phyloP scores from a whole-genome alignment of 257 asterid species.

The Solanum rostratum region DNA sequence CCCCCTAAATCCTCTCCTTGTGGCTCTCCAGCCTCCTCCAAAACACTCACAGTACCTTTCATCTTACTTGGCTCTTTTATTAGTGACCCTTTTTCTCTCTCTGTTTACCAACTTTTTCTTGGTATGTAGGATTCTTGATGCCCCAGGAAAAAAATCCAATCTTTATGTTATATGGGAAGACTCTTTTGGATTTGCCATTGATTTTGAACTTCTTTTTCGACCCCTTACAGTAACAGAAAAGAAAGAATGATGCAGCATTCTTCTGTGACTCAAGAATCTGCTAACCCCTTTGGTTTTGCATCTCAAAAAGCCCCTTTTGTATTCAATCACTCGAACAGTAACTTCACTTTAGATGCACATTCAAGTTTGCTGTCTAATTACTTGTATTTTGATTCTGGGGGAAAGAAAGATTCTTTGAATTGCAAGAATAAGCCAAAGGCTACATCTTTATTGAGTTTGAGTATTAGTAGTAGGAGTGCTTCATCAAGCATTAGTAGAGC shows the following conservation, averaged over 20 bases:
- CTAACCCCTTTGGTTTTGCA: constrained; percentile 31
- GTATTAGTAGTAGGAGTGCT: constrained; percentile 37
- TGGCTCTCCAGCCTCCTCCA: constrained; percentile 42
- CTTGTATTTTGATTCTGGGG: constrained; percentile 39
- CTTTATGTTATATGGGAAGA: not conserved
- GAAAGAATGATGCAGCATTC: constrained; percentile 55
- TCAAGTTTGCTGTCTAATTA: constrained; percentile 19
- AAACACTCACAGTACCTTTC: not conserved
- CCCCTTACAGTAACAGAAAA: not conserved
- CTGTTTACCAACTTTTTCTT: not conserved
- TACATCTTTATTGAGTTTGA: constrained; percentile 57
- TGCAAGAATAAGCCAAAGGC: constrained; percentile 28
- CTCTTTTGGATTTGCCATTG: not conserved
- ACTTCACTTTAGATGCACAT: not conserved
- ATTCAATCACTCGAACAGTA: constrained; percentile 25
- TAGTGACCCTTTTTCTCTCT: not conserved
- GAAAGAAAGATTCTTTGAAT: not conserved
- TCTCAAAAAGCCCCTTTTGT: constrained; percentile 44
- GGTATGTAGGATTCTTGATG: not conserved
- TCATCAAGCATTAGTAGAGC: constrained; percentile 44
- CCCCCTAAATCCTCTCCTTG: constrained; percentile 35
- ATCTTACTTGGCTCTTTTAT: not conserved
- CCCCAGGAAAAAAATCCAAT: not conserved
- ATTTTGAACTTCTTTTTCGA: not conserved
- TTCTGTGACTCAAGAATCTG: constrained; percentile 58